Conservation (phyloP, 2,329 filamentous ascomycete genomes). For the Exophiala oligosperma region DNA sequence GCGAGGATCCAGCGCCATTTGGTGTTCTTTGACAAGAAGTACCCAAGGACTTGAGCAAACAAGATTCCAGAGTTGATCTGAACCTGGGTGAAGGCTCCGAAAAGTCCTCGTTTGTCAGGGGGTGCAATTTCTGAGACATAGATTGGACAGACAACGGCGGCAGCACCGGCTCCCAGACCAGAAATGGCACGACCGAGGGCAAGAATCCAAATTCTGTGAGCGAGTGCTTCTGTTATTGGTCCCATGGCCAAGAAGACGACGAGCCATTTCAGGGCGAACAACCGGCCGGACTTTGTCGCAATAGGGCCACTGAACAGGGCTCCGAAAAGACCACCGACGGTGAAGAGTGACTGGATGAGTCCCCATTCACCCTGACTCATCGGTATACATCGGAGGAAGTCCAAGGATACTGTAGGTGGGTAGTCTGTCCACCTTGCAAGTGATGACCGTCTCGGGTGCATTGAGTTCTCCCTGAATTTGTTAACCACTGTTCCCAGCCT, state of each 20-base stretch:
- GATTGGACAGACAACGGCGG: conserved; percentile 89
- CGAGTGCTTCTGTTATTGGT: conserved; percentile 71
- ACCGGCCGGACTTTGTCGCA: conserved; percentile 74
- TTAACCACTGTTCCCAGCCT: conserved; percentile 36
- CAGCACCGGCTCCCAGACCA: conserved; percentile 81
- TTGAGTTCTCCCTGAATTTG: conserved; percentile 85
- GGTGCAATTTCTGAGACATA: conserved; percentile 94
- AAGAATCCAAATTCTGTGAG: conserved; percentile 66
- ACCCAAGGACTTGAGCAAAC: conserved; percentile 77
- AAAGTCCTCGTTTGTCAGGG: conserved; percentile 71
- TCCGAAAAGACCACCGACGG: conserved; percentile 80
- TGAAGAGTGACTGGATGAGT: conserved; percentile 86
- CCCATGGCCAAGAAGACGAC: conserved; percentile 75
- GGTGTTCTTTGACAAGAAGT: conserved; percentile 76
- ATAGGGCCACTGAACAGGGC: conserved; percentile 77
- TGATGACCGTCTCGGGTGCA: conserved; percentile 88
- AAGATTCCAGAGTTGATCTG: conserved; percentile 92
- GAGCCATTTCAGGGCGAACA: conserved; percentile 74
- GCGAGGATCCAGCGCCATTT: conserved; percentile 84
- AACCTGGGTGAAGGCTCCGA: conserved; percentile 83
- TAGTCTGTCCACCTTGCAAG: conserved; percentile 66
- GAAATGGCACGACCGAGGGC: conserved; percentile 74
- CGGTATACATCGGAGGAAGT: conserved; percentile 70
- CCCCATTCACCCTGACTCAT: conserved; percentile 84
- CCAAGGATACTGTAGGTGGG: conserved; percentile 32